Evolutionary conservation across 305 asterid species (phyloP), one percentile per base, ranked within the genome.

Genomic region (Fraxinus angustifolia): DNA sequence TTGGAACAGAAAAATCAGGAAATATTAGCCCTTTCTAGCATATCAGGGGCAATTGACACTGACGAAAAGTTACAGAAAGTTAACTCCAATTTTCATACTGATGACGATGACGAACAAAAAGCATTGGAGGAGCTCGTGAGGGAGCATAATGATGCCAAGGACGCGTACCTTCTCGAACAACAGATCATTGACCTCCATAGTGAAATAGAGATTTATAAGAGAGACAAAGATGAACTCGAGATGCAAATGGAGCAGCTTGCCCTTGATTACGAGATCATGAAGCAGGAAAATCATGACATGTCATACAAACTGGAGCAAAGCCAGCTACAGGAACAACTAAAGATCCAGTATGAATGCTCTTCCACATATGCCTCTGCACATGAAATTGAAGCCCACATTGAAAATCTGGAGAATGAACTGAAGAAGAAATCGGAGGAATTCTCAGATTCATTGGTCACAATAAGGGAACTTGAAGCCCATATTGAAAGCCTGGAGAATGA

Each of bases 181-280:
- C 95, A 91, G 88, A 91, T 94, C 84, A 85, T 88, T 81, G 98
- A 94, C 82, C 90, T 94, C 85, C 90, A 89, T 33, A 82, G 88
- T 5, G 97, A 96, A 77, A 87, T 94, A 10, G 98, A 92, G 85
- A 93, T 88, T 79, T 91, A 85, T 83, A 89, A 84, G 85, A 86
- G 96, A 80, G 98, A 93, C 62, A 91, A 82, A 87, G 98, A 96
- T 30, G 98, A 96, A 73, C 73, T 93, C 3, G 98, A 96, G 88
- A 91, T 89, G 91, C 99, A 94, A 83, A 91, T 92, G 96, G 99
- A 96, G 88, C 98, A 96, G 89, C 93, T 96, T 53, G 99, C 98
- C 11, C 97, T 96, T 28, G 98, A 96, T 79, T 94, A 96, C 3
- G 98, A 96, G 89, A 94, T 96, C 80, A 84, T 91, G 91, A 94